These are phyloP conservation scores for Botrytis pseudocinerea DNA, from an alignment of 2,329 filamentous ascomycete species.

Conservation along the genomic window DNA sequence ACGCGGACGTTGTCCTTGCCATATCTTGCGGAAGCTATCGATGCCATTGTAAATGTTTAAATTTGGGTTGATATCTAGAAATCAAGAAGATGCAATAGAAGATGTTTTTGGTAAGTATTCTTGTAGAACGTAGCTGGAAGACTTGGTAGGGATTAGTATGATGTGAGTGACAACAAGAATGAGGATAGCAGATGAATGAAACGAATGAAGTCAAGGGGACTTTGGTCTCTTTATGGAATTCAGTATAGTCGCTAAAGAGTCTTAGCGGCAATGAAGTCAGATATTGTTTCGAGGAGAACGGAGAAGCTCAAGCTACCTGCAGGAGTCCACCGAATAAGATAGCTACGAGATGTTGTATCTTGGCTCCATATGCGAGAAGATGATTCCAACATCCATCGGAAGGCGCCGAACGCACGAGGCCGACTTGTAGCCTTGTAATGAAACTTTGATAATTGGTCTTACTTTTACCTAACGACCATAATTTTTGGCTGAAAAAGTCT, in stretches of 20 bases:
- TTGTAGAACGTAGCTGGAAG: neutral
- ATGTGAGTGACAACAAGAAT: conserved; percentile 17
- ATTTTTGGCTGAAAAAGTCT: neutral
- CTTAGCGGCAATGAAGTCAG: conserved; percentile 10
- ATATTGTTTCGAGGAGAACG: conserved; percentile 12
- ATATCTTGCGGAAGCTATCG: conserved; percentile 67
- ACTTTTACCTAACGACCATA: conserved; percentile 19
- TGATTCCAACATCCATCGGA: conserved; percentile 15
- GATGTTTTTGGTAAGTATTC: neutral
- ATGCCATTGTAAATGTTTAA: conserved; percentile 49
- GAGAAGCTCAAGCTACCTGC: conserved; percentile 18
- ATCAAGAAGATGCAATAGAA: neutral
- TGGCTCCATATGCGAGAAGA: neutral
- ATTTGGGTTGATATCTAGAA: neutral
- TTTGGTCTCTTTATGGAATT: conserved; percentile 11
- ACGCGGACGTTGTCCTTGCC: conserved; percentile 98
- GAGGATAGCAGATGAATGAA: conserved; percentile 3
- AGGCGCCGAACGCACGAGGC: conserved; percentile 22
- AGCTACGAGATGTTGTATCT: conserved; percentile 7
- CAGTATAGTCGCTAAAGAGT: neutral
- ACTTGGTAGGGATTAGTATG: conserved; percentile 9
- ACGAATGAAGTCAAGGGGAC: conserved; percentile 6
- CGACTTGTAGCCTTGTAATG: conserved; percentile 16
- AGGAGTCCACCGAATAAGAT: conserved; percentile 16
- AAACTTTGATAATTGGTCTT: neutral